These are phyloP conservation scores for Bruguiera hainesii DNA, from an alignment of 441 rosid species.

Conservation along the genomic window DNA sequence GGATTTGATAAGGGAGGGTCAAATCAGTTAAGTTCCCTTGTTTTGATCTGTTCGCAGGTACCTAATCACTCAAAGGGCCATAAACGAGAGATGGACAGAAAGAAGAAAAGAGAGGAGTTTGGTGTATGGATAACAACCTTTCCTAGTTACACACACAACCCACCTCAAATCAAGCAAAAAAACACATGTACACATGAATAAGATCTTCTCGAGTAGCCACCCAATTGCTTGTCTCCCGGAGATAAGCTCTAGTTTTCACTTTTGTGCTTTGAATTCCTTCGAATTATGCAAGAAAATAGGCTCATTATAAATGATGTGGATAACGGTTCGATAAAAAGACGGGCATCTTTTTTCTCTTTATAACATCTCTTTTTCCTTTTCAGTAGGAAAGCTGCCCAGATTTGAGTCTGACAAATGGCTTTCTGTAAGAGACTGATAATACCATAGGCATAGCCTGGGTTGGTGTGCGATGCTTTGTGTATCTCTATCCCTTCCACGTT, in stretches of 20 bases:
- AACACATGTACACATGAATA: not conserved
- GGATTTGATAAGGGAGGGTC: constrained; percentile 38
- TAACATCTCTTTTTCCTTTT: constrained; percentile 22
- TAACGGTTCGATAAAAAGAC: constrained; percentile 45
- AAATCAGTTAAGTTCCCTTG: constrained; percentile 29
- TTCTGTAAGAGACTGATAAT: constrained; percentile 28
- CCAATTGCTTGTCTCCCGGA: no score
- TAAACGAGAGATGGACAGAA: not conserved
- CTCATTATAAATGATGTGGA: constrained; percentile 18
- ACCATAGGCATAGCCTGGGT: constrained; percentile 12
- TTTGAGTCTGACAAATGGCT: constrained; percentile 55
- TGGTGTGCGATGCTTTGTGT: constrained; percentile 14
- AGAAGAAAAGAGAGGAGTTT: not conserved
- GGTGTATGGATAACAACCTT: not conserved
- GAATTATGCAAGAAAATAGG: not conserved
- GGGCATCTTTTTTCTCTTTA: constrained; percentile 53
- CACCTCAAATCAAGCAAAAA: not conserved
- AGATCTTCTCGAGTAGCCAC: not conserved
- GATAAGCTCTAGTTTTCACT: no score
- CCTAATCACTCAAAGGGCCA: constrained; percentile 2
- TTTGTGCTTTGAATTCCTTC: not conserved
- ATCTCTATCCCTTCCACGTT: constrained; percentile 3
- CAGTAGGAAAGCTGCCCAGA: constrained; percentile 58
- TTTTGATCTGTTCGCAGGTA: constrained; percentile 15
- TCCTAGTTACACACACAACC: not conserved